These are phyloP conservation scores for Aspergillus aculeatinus DNA, from an alignment of 2,329 filamentous ascomycete species.

Conservation along the genomic window DNA sequence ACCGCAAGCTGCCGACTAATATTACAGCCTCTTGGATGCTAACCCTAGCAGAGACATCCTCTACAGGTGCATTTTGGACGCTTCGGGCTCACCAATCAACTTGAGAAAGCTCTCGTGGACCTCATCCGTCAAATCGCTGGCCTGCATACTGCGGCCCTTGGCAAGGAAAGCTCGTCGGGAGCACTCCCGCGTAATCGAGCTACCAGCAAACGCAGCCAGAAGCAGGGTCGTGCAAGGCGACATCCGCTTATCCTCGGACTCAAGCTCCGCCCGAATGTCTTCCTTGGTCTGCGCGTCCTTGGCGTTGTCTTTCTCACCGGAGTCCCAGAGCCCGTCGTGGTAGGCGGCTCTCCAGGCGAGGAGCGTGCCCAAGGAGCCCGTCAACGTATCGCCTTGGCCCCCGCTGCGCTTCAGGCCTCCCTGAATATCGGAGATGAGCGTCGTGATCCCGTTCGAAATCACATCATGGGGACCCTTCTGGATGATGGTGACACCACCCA, in stretches of 20 bases:
- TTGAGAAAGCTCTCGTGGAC: constrained; percentile 78
- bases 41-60: background rate
- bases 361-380: constrained; percentile 83
- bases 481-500: constrained; percentile 86
- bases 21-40: background rate
- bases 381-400: constrained; percentile 93
- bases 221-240: constrained; percentile 61
- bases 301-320: constrained; percentile 33
- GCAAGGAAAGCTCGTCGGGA: constrained; percentile 83
- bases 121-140: constrained; percentile 88
- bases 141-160: constrained; percentile 84
- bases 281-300: constrained; percentile 38
- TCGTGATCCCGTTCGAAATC: constrained; percentile 75
- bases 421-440: constrained; percentile 71
- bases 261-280: constrained; percentile 42
- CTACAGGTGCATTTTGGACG: constrained; percentile 36
- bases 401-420: constrained; percentile 89
- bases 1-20: background rate
- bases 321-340: constrained; percentile 74
- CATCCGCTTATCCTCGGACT: constrained; percentile 56
- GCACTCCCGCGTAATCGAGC: constrained; percentile 84
- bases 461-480: constrained; percentile 84
- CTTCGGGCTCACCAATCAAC: constrained; percentile 71
- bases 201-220: constrained; percentile 81
- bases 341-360: constrained; percentile 88